phyloP scores from a whole-genome alignment of 2,329 filamentous ascomycete species.

The Aphanoascus verrucosus region DNA sequence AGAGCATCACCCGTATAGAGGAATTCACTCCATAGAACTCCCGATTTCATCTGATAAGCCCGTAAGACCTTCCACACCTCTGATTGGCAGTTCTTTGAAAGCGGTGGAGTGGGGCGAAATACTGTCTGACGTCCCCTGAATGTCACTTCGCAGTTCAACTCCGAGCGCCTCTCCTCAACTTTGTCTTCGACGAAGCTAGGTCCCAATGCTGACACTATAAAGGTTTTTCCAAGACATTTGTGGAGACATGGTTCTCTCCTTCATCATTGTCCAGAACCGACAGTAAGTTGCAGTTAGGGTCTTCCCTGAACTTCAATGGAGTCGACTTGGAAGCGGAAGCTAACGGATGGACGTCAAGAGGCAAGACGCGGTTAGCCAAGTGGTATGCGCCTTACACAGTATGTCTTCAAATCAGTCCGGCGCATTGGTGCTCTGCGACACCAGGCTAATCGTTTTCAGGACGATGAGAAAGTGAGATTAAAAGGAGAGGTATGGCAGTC shows the following conservation, averaged over 20 bases:
- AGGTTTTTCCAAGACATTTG: neutral
- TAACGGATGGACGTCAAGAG: slow-evolving; percentile 44
- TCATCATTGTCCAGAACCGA: slow-evolving; percentile 81
- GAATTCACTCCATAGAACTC: too few species aligned
- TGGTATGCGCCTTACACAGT: slow-evolving; percentile 96
- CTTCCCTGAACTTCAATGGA: neutral
- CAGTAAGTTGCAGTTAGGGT: slow-evolving; percentile 47
- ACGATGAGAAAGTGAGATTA: slow-evolving; percentile 97
- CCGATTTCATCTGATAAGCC: too few species aligned
- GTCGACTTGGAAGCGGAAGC: neutral
- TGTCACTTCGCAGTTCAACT: neutral
- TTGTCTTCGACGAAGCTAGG: neutral
- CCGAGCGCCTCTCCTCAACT: neutral
- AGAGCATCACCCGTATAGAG: too few species aligned
- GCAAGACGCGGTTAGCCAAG: slow-evolving; percentile 95
- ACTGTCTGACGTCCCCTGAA: too few species aligned
- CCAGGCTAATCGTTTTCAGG: slow-evolving; percentile 35
- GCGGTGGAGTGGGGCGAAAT: neutral
- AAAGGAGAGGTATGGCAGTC: slow-evolving; percentile 70
- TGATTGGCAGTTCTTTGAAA: too few species aligned
- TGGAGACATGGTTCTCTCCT: slow-evolving; percentile 56
- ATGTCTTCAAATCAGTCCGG: slow-evolving; percentile 23
- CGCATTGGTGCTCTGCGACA: neutral
- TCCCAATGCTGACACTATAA: slow-evolving; percentile 3
- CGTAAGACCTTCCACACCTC: too few species aligned